Base-by-base conservation (phyloP, 2,329 filamentous ascomycete species). In the Xylariaceae sp. region DNA sequence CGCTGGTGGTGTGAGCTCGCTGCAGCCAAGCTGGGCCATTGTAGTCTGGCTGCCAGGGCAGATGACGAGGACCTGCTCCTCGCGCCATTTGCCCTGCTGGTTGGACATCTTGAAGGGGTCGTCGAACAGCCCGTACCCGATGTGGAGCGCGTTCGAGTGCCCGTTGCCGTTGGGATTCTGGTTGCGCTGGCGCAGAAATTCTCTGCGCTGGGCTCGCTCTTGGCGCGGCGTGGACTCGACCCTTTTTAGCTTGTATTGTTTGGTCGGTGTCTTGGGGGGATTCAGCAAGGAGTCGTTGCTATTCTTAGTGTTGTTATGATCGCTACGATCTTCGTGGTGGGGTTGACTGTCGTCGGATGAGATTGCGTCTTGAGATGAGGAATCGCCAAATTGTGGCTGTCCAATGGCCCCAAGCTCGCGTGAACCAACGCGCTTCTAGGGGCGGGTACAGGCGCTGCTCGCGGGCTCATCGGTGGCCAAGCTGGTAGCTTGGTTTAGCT, bases 1-100 rank as follows among this genome's bases (percentile, higher is more conserved):
- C 61, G 87, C 84, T n/a, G 95, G 92, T 39, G 92, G 93, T 31
- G 93, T 96, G 74, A 98, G 88, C 79, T 97, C 93, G 67, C 87
- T 88, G 67, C 95, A 89, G 48, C 93, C 93, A 36, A 96, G 84
- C 82, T 96, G 92, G 65, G 92, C 93, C 78, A 96, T 86, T 57
- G 92, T 96, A 64, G 88, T 94, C 76, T 90, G 88, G 73, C 92
- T 96, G 71, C 93, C 93, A 29, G 90, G 89, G 74, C 88, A 89
- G 76, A 93, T 87, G 73, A 93, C 75, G 70, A 87, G 82, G 69
- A 86, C 76, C 78, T 86, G 83, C 73, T 87, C 84, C 78, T 87
- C 84, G 74, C 82, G 81, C 80, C 82, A 87, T 75, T 86, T 86
- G 69, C 78, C 80, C 67, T 79, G 76, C 60, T 82, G 80, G 72